These are phyloP conservation scores for Phytophthora pseudosyringae DNA, from an alignment of 352 stramenopile species.

Conservation along the genomic window DNA sequence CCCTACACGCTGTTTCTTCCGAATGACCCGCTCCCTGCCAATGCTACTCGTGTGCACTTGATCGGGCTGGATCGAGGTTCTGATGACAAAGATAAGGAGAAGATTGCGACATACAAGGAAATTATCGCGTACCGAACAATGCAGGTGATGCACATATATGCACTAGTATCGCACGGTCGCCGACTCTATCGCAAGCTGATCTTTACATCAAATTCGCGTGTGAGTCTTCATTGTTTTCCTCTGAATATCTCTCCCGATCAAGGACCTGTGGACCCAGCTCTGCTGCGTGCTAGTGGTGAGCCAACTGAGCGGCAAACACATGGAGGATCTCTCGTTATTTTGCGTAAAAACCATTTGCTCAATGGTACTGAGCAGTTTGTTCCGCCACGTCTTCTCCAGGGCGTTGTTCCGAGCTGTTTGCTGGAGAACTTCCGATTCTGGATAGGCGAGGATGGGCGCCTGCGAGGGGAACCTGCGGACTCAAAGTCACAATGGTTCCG, in stretches of 20 bases:
- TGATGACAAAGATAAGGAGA: conserved; percentile 81
- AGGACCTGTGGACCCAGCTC: conserved; percentile 60
- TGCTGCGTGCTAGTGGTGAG: conserved; percentile 73
- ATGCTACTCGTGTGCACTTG: conserved; percentile 56
- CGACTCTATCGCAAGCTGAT: conserved; percentile 96
- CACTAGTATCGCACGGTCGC: conserved; percentile 96
- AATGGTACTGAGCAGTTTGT: conserved; percentile 90
- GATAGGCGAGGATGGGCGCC: conserved; percentile 95
- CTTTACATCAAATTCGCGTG: conserved; percentile 96
- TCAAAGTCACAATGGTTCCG: conserved; percentile 89
- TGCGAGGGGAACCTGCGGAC: conserved; percentile 94
- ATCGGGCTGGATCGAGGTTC: conserved; percentile 73
- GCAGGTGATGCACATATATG: conserved; percentile 96
- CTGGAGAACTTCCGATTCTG: conserved; percentile 98
- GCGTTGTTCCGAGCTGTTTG: conserved; percentile 93
- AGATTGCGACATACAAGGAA: conserved; percentile 96
- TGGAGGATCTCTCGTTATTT: conserved; percentile 91
- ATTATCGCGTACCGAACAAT: conserved; percentile 94
- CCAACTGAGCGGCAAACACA: conserved; percentile 62
- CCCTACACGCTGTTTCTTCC: conserved; percentile 81
- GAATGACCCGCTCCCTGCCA: conserved; percentile 48
- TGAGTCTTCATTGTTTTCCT: conserved; percentile 94
- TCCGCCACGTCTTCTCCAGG: conserved; percentile 93
- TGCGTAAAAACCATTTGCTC: conserved; percentile 70
- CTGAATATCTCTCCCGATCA: conserved; percentile 68